These are phyloP conservation scores for Solanum pennellii DNA, from an alignment of 257 asterid genomes.

Conservation along the genomic window DNA sequence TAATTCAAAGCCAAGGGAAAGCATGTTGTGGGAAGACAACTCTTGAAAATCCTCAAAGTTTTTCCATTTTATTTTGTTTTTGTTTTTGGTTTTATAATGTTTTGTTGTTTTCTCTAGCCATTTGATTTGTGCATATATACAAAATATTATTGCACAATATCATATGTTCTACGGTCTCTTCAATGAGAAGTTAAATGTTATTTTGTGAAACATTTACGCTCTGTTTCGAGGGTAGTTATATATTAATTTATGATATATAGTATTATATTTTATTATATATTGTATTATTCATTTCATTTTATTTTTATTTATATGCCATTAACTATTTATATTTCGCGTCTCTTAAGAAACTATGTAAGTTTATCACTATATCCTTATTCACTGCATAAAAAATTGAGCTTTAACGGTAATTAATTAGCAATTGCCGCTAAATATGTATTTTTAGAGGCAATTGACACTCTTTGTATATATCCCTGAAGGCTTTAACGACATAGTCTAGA, in stretches of 20 bases:
- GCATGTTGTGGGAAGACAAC: slow-evolving; percentile 50
- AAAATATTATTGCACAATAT: not conserved
- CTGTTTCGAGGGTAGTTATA: not conserved
- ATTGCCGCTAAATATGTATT: too few relatives aligned
- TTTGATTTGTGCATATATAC: not conserved
- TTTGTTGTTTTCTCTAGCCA: not conserved
- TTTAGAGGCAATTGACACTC: too few relatives aligned
- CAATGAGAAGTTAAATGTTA: not conserved
- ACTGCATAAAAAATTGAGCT: too few relatives aligned
- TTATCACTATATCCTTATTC: too few relatives aligned
- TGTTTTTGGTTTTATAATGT: not conserved
- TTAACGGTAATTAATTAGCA: too few relatives aligned
- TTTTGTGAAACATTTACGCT: not conserved
- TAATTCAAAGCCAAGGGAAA: slow-evolving; percentile 35
- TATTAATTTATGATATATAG: not conserved
- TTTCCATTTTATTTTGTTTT: not conserved
- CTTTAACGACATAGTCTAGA: too few relatives aligned
- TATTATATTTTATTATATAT: not conserved
- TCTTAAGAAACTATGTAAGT: too few relatives aligned
- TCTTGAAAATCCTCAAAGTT: slow-evolving; percentile 2
- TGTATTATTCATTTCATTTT: too few relatives aligned
- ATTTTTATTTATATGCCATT: too few relatives aligned
- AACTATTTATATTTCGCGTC: too few relatives aligned
- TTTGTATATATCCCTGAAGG: too few relatives aligned
- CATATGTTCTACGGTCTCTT: not conserved